Evolutionary conservation across 495 filamentous ascomycete genomes (phyloP).

Genomic region (Podospora appendiculata): DNA sequence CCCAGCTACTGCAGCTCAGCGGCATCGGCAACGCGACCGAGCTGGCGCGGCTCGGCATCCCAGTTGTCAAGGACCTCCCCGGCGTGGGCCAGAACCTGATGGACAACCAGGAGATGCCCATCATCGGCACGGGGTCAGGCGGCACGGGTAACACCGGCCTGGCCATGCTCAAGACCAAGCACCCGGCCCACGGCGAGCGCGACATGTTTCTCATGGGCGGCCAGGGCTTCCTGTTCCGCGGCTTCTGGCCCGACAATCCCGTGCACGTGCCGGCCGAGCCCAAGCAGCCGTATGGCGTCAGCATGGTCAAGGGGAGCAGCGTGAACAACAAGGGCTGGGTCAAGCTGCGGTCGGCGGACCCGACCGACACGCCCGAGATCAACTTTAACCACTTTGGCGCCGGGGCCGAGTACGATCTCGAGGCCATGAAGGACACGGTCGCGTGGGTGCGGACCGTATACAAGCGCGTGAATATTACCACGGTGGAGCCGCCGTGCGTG

Average conservation of each 20-base stretch:
- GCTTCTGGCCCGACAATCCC: conserved; percentile 31
- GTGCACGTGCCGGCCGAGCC: conserved; percentile 18
- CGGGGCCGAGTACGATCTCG: conserved; percentile 22
- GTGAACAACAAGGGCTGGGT: conserved; percentile 29
- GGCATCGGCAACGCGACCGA: conserved; percentile 29
- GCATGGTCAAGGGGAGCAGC: conserved; percentile 27
- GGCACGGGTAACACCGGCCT: conserved; percentile 19
- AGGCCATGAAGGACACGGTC: conserved; percentile 30
- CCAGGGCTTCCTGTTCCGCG: conserved; percentile 28
- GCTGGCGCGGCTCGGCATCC: conserved; percentile 29
- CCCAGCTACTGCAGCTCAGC: conserved; percentile 42
- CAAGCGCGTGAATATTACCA: conserved; percentile 18
- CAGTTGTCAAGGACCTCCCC: conserved; percentile 37
- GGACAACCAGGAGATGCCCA: conserved; percentile 41
- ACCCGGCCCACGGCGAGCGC: conserved; percentile 27
- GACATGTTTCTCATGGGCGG: conserved; percentile 34
- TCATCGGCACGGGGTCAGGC: conserved; percentile 20
- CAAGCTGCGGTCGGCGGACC: conserved; percentile 19
- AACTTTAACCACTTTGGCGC: conserved; percentile 28
- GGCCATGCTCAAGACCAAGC: conserved; percentile 27
- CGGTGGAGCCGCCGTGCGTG: conserved; percentile 26
- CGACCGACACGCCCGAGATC: conserved; percentile 29
- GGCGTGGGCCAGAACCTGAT: conserved; percentile 50
- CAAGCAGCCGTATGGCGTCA: conserved; percentile 22
- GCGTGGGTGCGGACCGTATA: conserved; percentile 25